phyloP scores from a whole-genome alignment of 73 alveolate species.

The Paramecium tetraurelia region DNA sequence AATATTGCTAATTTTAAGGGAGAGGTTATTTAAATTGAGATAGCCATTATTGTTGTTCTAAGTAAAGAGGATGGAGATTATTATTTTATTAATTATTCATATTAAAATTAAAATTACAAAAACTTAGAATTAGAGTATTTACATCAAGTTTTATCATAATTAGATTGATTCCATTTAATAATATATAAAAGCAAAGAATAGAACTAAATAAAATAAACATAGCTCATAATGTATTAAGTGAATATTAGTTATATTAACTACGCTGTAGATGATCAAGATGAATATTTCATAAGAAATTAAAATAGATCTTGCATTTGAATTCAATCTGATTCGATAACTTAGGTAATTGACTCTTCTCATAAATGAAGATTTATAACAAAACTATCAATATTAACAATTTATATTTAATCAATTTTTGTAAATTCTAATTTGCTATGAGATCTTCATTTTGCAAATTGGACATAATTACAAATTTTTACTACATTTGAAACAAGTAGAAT shows the following conservation, averaged over 20 bases:
- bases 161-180: background rate
- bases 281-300: too few species aligned
- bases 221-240: too few species aligned
- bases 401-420: conserved; percentile 62
- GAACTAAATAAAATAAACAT: too few species aligned
- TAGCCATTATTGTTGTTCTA: background rate
- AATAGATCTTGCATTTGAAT: background rate
- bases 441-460: conserved; percentile 78
- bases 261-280: too few species aligned
- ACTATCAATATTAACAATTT: background rate
- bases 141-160: background rate
- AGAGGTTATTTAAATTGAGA: background rate
- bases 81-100: background rate
- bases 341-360: background rate
- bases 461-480: conserved; percentile 70
- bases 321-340: background rate
- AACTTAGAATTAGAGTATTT: background rate
- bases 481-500: conserved; percentile 78
- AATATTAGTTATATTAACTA: too few species aligned
- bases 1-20: background rate
- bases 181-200: too few species aligned
- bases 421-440: conserved; percentile 73
- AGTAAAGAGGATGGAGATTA: conserved; percentile 14
- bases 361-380: background rate
- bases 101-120: background rate